Evolutionary conservation across 2,329 filamentous ascomycete genomes (phyloP), one percentile per base, ranked within the genome.

Genomic region (Dendrostoma leiphaemia): DNA sequence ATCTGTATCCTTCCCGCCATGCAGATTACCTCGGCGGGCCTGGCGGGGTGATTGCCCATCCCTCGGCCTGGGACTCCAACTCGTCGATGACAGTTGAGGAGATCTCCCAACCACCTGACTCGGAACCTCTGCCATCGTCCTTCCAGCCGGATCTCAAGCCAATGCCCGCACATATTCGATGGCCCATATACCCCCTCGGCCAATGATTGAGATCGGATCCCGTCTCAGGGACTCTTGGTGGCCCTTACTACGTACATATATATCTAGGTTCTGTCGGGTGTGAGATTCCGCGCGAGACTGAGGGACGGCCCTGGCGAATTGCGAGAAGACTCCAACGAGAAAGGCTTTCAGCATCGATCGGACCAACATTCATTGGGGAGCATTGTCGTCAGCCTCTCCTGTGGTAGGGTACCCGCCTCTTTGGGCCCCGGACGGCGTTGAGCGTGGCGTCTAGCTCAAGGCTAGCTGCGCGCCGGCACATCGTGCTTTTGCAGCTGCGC

Each of bases 1-100:
- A 50, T 53, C 40, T 54, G 34, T 54, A 51, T 34, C 17, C 53
- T 47, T 51, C 53, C 48, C 53, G 53, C 53, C 19, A 41, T 41
- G 38, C 38, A 24, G 19, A 8, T 41, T 10, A 3, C 6, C 6
- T 21, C 17, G 37, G 4, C 6, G 17, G 3, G 4, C 15, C 26
- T 23, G 26, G 34, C 17, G 46, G 23, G n/a, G 12, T n/a, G 46
- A 38, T 28, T 26, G 6, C 23, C 26, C 46, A 40, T 15, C 34
- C 32, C 24, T 28, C 13, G 21, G 26, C n/a, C 13, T 28, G 23
- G 15, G 21, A 3, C 12, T 29, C 29, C 46, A 9, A 24, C 29
- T 9, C 17, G 35, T 17, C 17, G n/a, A 38, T n/a, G 15, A 38
- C 15, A 38, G 35, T 38, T n/a, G 26, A 45, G n/a, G 24, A 45